A percentile compares a stretch with the other conserved stretches of the same genome.
These are phyloP conservation scores for Penicillium malachiteum DNA, from an alignment of 495 filamentous ascomycete genomes.

Conservation along the genomic window DNA sequence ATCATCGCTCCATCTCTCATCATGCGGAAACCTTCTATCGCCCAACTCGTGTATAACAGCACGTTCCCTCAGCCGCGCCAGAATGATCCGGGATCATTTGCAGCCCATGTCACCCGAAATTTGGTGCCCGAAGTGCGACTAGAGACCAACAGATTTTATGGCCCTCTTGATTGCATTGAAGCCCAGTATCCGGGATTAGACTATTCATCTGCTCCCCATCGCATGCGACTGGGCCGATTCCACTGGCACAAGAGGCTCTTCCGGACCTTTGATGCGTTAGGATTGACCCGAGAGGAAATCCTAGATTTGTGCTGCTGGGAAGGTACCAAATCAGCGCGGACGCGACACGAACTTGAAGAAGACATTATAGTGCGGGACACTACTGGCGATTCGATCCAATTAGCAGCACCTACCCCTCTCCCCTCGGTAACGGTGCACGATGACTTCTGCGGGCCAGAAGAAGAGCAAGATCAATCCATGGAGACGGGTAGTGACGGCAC, in stretches of 20 bases:
- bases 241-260: slow-evolving; percentile 80
- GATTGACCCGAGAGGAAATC: slow-evolving; percentile 76
- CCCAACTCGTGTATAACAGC: slow-evolving; percentile 54
- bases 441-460: slow-evolving; percentile 29
- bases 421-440: slow-evolving; percentile 32
- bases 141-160: slow-evolving; percentile 83
- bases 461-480: slow-evolving; percentile 29
- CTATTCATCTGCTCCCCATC: slow-evolving; percentile 77
- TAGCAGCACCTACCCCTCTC: slow-evolving; percentile 30
- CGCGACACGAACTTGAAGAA: slow-evolving; percentile 79
- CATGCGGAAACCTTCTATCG: slow-evolving; percentile 62
- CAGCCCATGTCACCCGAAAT: slow-evolving; percentile 58
- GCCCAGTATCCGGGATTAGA: slow-evolving; percentile 90
- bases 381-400: slow-evolving; percentile 64
- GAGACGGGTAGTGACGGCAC: slow-evolving; percentile 28
- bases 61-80: slow-evolving; percentile 57
- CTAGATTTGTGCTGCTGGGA: slow-evolving; percentile 82
- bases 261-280: slow-evolving; percentile 74
- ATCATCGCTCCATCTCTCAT: slow-evolving; percentile 15
- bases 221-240: slow-evolving; percentile 78
- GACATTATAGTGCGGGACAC: slow-evolving; percentile 73
- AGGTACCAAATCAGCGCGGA: slow-evolving; percentile 86
- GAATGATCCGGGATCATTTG: slow-evolving; percentile 56
- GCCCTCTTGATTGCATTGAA: slow-evolving; percentile 78
- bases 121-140: slow-evolving; percentile 87